Evolutionary conservation across 306 rosid genomes (phyloP).

Genomic region (cucumber (Cucumis sativus)): DNA sequence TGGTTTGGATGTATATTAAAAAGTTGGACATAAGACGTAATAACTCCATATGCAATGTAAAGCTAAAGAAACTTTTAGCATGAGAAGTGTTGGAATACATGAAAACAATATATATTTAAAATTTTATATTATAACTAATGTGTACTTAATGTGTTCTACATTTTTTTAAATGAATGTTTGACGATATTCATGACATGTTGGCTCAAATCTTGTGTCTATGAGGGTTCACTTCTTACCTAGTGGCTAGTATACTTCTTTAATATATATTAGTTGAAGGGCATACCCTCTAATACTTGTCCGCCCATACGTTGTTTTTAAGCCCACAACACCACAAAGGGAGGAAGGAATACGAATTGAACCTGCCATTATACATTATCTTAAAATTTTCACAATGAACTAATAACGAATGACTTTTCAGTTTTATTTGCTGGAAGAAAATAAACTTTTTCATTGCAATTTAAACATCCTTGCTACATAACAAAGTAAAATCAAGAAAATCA

Average conservation of each 20-base stretch:
- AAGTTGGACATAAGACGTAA: not conserved
- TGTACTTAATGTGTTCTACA: not conserved
- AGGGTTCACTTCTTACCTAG: not conserved
- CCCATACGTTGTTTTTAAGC: slow-evolving; percentile 76
- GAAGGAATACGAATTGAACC: slow-evolving; percentile 96
- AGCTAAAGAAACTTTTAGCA: not conserved
- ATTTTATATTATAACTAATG: no score
- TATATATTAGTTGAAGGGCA: slow-evolving; percentile 18
- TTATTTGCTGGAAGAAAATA: not conserved
- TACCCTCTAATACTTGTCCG: slow-evolving; percentile 72
- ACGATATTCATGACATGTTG: not conserved
- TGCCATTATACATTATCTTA: slow-evolving; percentile 31
- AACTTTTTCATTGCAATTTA: not conserved
- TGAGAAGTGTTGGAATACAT: not conserved
- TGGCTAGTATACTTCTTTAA: not conserved
- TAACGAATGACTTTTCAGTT: not conserved
- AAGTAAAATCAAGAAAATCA: slow-evolving; percentile 5
- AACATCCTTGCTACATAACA: not conserved
- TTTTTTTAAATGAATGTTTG: no score
- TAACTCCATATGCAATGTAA: not conserved
- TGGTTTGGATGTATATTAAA: not conserved
- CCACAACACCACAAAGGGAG: slow-evolving; percentile 94
- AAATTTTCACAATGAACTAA: not conserved
- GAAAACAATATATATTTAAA: no score
- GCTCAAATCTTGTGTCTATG: not conserved